These are phyloP conservation scores for Fusarium lateritium DNA, from an alignment of 2,329 filamentous ascomycete species.

Conservation along the genomic window DNA sequence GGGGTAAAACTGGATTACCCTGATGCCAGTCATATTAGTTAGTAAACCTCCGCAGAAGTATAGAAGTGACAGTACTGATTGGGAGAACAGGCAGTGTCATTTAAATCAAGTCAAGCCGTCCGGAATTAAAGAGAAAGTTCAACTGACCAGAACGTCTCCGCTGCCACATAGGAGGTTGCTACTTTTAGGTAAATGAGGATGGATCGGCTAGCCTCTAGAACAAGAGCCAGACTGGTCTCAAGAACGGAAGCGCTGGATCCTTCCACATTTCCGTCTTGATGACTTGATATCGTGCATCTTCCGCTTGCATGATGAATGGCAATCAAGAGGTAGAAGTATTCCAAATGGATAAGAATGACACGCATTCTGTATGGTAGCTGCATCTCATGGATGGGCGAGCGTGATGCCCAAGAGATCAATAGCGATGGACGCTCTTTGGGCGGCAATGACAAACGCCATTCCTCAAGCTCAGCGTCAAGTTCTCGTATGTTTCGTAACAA, in stretches of 20 bases:
- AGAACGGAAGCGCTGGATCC: constrained; percentile 59
- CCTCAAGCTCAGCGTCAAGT: constrained; percentile 69
- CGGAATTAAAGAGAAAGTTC: no score
- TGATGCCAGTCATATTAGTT: no score
- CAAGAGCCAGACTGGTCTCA: constrained; percentile 66
- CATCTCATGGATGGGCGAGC: constrained; percentile 45
- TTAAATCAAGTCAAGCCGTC: no score
- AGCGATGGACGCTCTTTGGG: constrained; percentile 62
- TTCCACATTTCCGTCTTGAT: constrained; percentile 30
- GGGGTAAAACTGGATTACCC: constrained; percentile 69
- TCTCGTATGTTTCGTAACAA: constrained; percentile 68
- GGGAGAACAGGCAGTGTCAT: no score
- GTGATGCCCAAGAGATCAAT: constrained; percentile 52
- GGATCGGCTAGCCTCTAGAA: constrained; percentile 68
- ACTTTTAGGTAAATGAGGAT: constrained; percentile 64
- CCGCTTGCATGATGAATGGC: constrained; percentile 69
- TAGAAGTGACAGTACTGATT: no score
- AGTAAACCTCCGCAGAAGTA: no score
- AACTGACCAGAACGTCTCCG: constrained; percentile 65
- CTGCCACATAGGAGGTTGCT: constrained; percentile 58
- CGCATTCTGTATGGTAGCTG: constrained; percentile 59
- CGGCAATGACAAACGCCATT: constrained; percentile 66
- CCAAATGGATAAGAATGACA: constrained; percentile 63
- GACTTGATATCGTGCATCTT: constrained; percentile 55
- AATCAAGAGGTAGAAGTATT: constrained; percentile 69